Conservation (phyloP, 805 yeast species). For the Candida parachauliodes region DNA sequence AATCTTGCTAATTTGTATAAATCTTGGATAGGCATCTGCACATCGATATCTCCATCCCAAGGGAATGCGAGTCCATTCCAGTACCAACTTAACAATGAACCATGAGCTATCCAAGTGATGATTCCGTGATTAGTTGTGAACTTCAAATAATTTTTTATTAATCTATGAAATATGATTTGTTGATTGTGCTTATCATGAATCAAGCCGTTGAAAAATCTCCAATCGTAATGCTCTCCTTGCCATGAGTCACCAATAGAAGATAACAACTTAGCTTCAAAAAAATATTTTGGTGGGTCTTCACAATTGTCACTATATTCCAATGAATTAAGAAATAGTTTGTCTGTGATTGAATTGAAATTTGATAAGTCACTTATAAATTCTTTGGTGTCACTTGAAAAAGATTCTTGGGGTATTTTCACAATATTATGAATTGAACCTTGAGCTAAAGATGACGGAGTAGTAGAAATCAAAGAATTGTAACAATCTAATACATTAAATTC, state of each 20-base stretch:
- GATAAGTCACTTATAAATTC: constrained; percentile 14
- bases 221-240: constrained; percentile 35
- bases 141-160: constrained; percentile 50
- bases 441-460: constrained; percentile 7
- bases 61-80: constrained; percentile 63
- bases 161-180: constrained; percentile 41
- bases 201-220: constrained; percentile 33
- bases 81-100: constrained; percentile 59
- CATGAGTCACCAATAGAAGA: constrained; percentile 13
- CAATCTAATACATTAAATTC: constrained; percentile 9
- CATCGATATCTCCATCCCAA: constrained; percentile 68
- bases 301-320: constrained; percentile 14
- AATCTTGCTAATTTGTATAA: constrained; percentile 45
- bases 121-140: constrained; percentile 45
- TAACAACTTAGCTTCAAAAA: constrained; percentile 22
- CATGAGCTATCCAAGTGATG: constrained; percentile 64
- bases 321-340: constrained; percentile 17
- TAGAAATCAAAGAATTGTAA: constrained; percentile 13
- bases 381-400: constrained; percentile 22
- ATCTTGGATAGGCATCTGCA: constrained; percentile 54
- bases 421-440: constrained; percentile 1
- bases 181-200: constrained; percentile 31
- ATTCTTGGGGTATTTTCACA: constrained; percentile 16
- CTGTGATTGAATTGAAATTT: constrained; percentile 8
- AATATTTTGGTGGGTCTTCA: constrained; percentile 26